phyloP scores from a whole-genome alignment of 306 rosid species.

The Cucurbita ficifolia region DNA sequence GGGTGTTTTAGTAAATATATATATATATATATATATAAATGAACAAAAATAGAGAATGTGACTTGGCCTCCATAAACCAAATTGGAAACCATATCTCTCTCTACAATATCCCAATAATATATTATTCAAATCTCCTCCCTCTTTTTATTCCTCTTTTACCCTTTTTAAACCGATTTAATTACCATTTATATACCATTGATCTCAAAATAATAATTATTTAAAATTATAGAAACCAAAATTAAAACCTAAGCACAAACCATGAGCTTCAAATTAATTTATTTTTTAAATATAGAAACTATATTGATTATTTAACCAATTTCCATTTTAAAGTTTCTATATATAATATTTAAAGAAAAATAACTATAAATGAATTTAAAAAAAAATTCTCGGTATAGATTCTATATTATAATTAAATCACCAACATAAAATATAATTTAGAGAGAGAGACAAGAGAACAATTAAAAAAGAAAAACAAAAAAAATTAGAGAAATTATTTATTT shows the following conservation, averaged over 20 bases:
- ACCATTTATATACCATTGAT: no score
- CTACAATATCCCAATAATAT: neutral
- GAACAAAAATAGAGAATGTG: neutral
- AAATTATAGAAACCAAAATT: no score
- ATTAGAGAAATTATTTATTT: neutral
- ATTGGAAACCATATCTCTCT: neutral
- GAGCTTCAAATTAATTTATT: no score
- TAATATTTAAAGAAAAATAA: neutral
- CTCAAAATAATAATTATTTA: no score
- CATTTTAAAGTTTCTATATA: no score
- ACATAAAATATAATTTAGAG: neutral
- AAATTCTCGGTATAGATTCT: neutral
- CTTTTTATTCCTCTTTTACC: neutral
- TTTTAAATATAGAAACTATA: no score
- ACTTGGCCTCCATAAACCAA: conserved; percentile 1
- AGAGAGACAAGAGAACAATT: neutral
- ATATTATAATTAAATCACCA: neutral
- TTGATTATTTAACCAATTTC: no score
- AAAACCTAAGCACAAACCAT: no score
- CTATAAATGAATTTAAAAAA: neutral
- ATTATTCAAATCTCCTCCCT: neutral
- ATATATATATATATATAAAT: neutral
- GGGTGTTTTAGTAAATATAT: neutral
- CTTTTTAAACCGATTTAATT: no score
- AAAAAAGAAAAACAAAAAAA: neutral